Conservation (phyloP, 2,329 filamentous ascomycete species). For the Metarhizium humberi region DNA sequence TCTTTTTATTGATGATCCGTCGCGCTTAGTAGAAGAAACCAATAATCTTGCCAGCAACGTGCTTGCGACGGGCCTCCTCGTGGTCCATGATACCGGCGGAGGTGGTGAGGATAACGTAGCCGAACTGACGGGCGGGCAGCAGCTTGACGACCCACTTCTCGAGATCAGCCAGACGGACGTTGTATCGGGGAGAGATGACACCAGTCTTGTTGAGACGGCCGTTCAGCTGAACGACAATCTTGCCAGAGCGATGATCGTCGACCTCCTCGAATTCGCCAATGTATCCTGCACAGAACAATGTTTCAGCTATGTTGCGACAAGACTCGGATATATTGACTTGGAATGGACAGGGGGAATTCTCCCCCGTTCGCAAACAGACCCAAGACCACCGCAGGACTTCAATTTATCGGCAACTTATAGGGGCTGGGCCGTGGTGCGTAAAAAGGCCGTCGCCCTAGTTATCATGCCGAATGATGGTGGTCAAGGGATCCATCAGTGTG, state of each 20-base stretch:
- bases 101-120: slow-evolving; percentile 97
- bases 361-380: slow-evolving; percentile 34
- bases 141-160: slow-evolving; percentile 99
- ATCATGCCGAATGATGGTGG: slow-evolving; percentile 75
- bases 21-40: slow-evolving; percentile 91
- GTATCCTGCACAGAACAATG: slow-evolving; percentile 57
- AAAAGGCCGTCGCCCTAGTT: slow-evolving; percentile 92
- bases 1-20: slow-evolving; percentile 14
- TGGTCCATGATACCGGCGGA: slow-evolving; percentile 99
- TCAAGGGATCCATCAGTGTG: slow-evolving; percentile 9
- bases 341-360: slow-evolving; percentile 9
- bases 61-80: slow-evolving; percentile 98
- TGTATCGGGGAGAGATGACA: slow-evolving; percentile 99
- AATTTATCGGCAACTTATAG: slow-evolving; percentile 99
- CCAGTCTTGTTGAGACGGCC: slow-evolving; percentile 97
- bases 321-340: slow-evolving; percentile 65
- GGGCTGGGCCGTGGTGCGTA: slow-evolving; percentile 77
- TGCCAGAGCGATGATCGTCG: slow-evolving; percentile 98
- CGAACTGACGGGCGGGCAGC: slow-evolving; percentile 98
- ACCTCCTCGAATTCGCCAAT: slow-evolving; percentile 99
- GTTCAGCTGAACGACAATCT: slow-evolving; percentile 99
- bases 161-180: slow-evolving; percentile 92
- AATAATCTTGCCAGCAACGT: slow-evolving; percentile 98
- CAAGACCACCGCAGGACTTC: slow-evolving; percentile 72
- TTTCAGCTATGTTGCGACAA: slow-evolving; percentile 74